Percentiles rank a stretch among this genome's conserved stretches.
These are phyloP conservation scores for Heritiera fomes DNA, from an alignment of 345 rosid genomes.

Conservation along the genomic window DNA sequence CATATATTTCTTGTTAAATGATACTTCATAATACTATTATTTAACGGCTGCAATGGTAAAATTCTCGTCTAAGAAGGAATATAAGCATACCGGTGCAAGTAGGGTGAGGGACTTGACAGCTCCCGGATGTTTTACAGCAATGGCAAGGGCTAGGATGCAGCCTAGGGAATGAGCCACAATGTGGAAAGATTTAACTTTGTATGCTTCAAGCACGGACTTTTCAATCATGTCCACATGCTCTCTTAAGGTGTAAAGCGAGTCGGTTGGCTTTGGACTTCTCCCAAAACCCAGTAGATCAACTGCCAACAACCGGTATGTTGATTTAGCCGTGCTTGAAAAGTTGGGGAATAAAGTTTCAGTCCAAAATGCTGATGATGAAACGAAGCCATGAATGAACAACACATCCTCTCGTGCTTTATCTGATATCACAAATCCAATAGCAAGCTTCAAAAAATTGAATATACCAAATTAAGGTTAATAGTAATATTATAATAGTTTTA, in stretches of 20 bases:
- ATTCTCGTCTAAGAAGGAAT: background rate
- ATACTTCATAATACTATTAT: no score
- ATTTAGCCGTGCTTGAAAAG: slow-evolving; percentile 67
- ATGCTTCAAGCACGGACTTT: slow-evolving; percentile 56
- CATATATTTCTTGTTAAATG: background rate
- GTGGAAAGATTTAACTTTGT: slow-evolving; percentile 86
- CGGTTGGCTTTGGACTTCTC: slow-evolving; percentile 90
- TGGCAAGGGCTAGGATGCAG: slow-evolving; percentile 92
- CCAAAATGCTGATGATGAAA: slow-evolving; percentile 96
- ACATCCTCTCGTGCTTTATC: slow-evolving; percentile 71
- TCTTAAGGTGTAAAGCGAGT: slow-evolving; percentile 79
- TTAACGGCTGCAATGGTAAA: background rate
- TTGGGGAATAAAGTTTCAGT: slow-evolving; percentile 92
- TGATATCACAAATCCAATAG: slow-evolving; percentile 22
- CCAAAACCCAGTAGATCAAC: slow-evolving; percentile 90
- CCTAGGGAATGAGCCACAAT: slow-evolving; percentile 98
- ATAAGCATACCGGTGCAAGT: slow-evolving; percentile 70
- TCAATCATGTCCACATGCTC: slow-evolving; percentile 96
- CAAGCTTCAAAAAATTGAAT: background rate
- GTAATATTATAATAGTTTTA: background rate
- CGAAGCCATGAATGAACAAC: slow-evolving; percentile 93
- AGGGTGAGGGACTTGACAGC: slow-evolving; percentile 86
- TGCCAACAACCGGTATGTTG: slow-evolving; percentile 68
- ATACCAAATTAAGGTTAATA: background rate
- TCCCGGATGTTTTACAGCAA: slow-evolving; percentile 73